Percentiles rank a stretch among this genome's conserved stretches.
phyloP scores from a whole-genome alignment of 176 grass and related monocot species.

The Eremochloa ophiuroides region DNA sequence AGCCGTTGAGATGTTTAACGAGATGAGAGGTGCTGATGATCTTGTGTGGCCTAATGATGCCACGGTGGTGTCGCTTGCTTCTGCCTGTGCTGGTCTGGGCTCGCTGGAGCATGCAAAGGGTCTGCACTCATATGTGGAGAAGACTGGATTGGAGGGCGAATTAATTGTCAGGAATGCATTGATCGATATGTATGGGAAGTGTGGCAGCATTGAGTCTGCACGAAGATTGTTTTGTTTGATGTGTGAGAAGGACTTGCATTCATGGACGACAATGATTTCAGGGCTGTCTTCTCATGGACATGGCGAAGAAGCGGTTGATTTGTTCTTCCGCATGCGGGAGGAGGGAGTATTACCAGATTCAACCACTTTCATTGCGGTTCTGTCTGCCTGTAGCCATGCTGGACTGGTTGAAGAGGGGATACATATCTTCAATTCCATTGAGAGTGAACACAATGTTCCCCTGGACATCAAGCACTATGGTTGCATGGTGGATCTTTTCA shows the following conservation, averaged over 20 bases:
- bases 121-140: conserved; percentile 47
- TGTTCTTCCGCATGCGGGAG: conserved; percentile 42
- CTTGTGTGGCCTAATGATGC: conserved; percentile 34
- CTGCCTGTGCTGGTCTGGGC: conserved; percentile 38
- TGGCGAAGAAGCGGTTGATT: conserved; percentile 34
- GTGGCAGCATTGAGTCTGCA: conserved; percentile 43
- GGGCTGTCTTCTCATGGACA: conserved; percentile 53
- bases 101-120: conserved; percentile 41
- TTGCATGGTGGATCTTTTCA: conserved; percentile 73
- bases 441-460: conserved; percentile 29
- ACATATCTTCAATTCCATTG: conserved; percentile 56
- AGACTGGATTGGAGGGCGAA: conserved; percentile 36
- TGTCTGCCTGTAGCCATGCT: conserved; percentile 74
- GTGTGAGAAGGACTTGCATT: conserved; percentile 55
- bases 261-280: conserved; percentile 61
- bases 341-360: conserved; percentile 40
- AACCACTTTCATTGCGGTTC: conserved; percentile 55
- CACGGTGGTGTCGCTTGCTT: conserved; percentile 41
- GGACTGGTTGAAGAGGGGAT: conserved; percentile 68
- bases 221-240: conserved; percentile 40
- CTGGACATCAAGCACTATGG: conserved; percentile 69
- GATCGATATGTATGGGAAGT: conserved; percentile 63
- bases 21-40: conserved; percentile 27
- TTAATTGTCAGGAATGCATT: conserved; percentile 56
- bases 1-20: conserved; percentile 28